phyloP scores from a whole-genome alignment of 2,329 filamentous ascomycete species.

The Clonostachys rosea region DNA sequence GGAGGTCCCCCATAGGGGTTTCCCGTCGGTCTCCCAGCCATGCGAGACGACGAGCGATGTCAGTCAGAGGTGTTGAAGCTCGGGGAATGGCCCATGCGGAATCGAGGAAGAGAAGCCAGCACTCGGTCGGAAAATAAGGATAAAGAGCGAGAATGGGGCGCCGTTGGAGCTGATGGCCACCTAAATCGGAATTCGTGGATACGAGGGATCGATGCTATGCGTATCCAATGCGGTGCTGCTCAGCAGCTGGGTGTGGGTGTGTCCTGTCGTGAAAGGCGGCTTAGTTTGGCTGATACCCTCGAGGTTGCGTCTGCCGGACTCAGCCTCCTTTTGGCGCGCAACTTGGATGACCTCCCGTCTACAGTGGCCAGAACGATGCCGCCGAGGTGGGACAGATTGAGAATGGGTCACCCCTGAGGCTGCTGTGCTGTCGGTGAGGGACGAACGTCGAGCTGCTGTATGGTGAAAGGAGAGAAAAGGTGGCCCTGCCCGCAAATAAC shows the following conservation, averaged over 20 bases:
- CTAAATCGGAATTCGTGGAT: constrained; percentile 1
- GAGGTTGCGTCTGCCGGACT: neutral
- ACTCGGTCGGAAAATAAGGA: neutral
- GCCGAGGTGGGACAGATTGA: too few species aligned
- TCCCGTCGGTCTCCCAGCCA: constrained; percentile 53
- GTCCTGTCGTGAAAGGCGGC: neutral
- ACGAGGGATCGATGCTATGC: neutral
- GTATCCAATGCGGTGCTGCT: too few species aligned
- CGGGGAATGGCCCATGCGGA: constrained; percentile 24
- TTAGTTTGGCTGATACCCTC: neutral
- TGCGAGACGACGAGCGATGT: constrained; percentile 39
- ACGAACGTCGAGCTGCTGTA: too few species aligned
- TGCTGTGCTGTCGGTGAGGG: too few species aligned
- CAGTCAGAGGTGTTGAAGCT: constrained; percentile 18
- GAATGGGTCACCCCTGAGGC: too few species aligned
- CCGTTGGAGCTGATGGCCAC: too few species aligned
- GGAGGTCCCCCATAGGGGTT: constrained; percentile 44
- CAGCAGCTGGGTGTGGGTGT: neutral
- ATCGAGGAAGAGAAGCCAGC: constrained; percentile 6
- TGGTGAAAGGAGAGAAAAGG: too few species aligned
- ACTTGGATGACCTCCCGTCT: neutral
- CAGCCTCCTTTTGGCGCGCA: constrained; percentile 6
- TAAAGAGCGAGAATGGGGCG: neutral
- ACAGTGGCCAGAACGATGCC: neutral
- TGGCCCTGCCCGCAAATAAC: too few species aligned